Conservation (phyloP, 2,329 filamentous ascomycete genomes). For the Ophiostoma sp. region DNA sequence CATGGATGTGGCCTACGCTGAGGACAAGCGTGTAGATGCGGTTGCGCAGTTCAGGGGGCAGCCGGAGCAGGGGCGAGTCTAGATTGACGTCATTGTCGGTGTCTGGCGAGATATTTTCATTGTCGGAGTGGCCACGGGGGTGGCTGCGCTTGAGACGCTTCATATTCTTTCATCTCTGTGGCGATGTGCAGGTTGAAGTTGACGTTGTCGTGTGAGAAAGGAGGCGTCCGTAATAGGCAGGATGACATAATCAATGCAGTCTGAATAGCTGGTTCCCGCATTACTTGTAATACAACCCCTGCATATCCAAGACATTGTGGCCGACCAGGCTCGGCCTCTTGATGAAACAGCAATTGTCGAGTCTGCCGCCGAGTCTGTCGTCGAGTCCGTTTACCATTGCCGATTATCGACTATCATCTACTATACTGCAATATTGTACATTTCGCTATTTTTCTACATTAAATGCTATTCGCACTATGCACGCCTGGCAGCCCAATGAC, state of each 20-base stretch:
- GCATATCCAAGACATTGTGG: not conserved
- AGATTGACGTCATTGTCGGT: conserved; percentile 27
- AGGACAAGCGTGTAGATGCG: conserved; percentile 35
- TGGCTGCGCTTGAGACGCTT: conserved; percentile 5
- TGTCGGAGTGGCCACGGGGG: not conserved
- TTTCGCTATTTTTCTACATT: not conserved
- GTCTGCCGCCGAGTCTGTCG: not conserved
- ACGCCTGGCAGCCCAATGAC: not conserved
- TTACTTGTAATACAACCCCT: not conserved
- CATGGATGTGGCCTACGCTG: conserved; percentile 34
- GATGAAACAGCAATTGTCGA: conserved; percentile 3
- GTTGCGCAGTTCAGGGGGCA: conserved; percentile 35
- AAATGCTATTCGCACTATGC: not conserved
- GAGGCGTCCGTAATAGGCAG: not conserved
- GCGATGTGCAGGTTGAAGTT: not conserved
- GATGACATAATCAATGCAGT: not conserved
- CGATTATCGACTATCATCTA: not conserved
- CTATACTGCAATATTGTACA: not conserved
- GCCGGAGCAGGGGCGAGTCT: conserved; percentile 32
- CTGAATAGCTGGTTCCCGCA: not conserved
- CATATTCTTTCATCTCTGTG: not conserved
- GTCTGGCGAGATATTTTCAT: conserved; percentile 28
- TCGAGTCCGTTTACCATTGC: not conserved
- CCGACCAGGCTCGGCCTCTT: not conserved
- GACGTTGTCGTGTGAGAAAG: not conserved